Conservation (phyloP, 2,329 filamentous ascomycete species). For the Pleomassaria siparia region DNA sequence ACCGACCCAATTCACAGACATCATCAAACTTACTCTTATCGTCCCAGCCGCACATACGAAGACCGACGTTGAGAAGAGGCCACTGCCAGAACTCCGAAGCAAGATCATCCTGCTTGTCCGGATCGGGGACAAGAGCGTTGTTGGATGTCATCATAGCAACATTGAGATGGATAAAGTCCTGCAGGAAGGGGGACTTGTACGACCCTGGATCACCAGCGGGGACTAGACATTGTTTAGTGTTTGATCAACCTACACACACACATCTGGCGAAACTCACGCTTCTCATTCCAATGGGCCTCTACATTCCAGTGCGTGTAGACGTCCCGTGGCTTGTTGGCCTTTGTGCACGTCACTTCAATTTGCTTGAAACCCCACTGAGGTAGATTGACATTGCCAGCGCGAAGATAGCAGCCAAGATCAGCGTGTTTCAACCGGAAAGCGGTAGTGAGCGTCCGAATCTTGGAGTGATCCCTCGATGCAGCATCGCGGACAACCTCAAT, state of each 20-base stretch:
- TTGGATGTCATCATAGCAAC: constrained; percentile 99
- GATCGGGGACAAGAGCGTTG: constrained; percentile 95
- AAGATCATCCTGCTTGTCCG: constrained; percentile 97
- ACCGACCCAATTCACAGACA: background rate
- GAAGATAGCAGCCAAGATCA: constrained; percentile 85
- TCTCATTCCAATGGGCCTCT: constrained; percentile 91
- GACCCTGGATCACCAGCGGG: constrained; percentile 84
- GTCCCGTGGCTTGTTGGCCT: constrained; percentile 88
- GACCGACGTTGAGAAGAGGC: constrained; percentile 91
- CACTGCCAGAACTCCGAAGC: constrained; percentile 98
- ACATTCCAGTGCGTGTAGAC: constrained; percentile 99
- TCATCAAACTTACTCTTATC: constrained; percentile 62
- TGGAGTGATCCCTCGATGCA: constrained; percentile 80
- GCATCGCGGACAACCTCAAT: constrained; percentile 91
- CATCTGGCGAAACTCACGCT: constrained; percentile 62
- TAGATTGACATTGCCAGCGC: constrained; percentile 92
- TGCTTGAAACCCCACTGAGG: constrained; percentile 99
- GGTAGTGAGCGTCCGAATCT: constrained; percentile 87
- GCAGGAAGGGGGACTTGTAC: constrained; percentile 95
- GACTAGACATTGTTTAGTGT: constrained; percentile 57
- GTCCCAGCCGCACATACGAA: constrained; percentile 99
- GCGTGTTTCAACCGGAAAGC: constrained; percentile 85
- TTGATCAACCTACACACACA: constrained; percentile 12
- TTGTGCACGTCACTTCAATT: constrained; percentile 94
- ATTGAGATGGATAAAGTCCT: constrained; percentile 96